Percentiles rank a stretch among this genome's conserved stretches.
These are phyloP conservation scores for Psidium friedrichsthalianum DNA, from an alignment of 345 rosid genomes.

Conservation along the genomic window DNA sequence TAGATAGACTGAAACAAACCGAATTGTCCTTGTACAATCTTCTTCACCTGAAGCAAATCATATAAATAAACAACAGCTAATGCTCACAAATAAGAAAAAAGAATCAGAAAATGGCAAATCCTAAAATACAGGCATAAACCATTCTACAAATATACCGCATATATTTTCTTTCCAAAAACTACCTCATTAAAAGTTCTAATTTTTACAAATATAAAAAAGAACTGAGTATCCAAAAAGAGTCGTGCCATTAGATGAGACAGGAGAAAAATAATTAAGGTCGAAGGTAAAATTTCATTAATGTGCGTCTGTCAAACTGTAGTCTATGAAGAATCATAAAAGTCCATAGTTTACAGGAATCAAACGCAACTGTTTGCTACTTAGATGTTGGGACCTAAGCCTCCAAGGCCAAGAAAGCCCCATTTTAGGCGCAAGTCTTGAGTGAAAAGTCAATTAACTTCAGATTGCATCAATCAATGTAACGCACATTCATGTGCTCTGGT, in stretches of 20 bases:
- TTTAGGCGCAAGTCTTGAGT: neutral
- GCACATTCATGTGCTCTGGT: neutral
- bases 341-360: neutral
- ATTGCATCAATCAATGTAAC: neutral
- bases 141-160: neutral
- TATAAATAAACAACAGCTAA: neutral
- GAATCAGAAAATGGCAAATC: neutral
- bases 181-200: neutral
- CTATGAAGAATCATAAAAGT: neutral
- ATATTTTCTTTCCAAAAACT: neutral
- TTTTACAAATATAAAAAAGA: neutral
- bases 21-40: constrained; percentile 81
- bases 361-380: neutral
- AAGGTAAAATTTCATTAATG: neutral
- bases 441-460: neutral
- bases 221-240: neutral
- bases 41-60: constrained; percentile 42
- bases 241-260: neutral
- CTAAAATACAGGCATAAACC: neutral
- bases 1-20: constrained; percentile 67
- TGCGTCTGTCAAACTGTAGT: neutral
- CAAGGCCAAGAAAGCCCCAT: neutral
- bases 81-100: neutral
- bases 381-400: neutral
- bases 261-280: neutral